These are phyloP conservation scores for Alternaria brassicicola DNA, from an alignment of 2,329 filamentous ascomycete species.

Conservation along the genomic window DNA sequence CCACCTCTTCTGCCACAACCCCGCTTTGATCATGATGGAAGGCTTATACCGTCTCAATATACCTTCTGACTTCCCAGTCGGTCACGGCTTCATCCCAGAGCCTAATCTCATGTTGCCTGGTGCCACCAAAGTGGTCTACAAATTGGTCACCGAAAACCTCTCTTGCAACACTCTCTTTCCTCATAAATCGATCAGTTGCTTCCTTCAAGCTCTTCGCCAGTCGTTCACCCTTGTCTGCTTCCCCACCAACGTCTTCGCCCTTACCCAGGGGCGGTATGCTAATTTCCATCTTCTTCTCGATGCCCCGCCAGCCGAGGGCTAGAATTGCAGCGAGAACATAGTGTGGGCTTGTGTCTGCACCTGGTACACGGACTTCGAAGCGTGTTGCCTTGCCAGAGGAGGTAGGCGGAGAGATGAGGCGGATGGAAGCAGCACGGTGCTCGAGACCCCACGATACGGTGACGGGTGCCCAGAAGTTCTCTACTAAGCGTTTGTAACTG, in stretches of 20 bases:
- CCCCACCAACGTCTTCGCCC: conserved; percentile 79
- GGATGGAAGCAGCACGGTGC: conserved; percentile 89
- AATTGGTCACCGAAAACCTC: conserved; percentile 95
- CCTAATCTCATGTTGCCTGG: conserved; percentile 86
- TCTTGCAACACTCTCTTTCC: conserved; percentile 81
- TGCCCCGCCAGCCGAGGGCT: conserved; percentile 85
- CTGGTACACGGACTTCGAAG: conserved; percentile 90
- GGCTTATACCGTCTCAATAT: conserved; percentile 45
- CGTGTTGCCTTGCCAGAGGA: conserved; percentile 83
- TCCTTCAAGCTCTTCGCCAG: conserved; percentile 86
- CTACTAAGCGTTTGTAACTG: conserved; percentile 96
- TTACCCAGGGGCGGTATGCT: conserved; percentile 81
- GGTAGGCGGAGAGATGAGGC: conserved; percentile 87
- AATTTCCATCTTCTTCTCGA: conserved; percentile 90
- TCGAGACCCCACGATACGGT: conserved; percentile 97
- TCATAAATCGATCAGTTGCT: conserved; percentile 78
- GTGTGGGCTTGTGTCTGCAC: conserved; percentile 91
- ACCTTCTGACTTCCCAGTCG: conserved; percentile 75
- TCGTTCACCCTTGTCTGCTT: conserved; percentile 72
- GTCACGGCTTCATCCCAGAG: conserved; percentile 96
- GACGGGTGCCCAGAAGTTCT: conserved; percentile 99
- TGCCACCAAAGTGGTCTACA: conserved; percentile 93
- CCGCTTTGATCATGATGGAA: neutral
- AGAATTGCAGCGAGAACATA: conserved; percentile 86
- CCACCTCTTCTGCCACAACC: neutral